phyloP scores from a whole-genome alignment of 768 basidiomycete genomes.

The Trametes maxima region DNA sequence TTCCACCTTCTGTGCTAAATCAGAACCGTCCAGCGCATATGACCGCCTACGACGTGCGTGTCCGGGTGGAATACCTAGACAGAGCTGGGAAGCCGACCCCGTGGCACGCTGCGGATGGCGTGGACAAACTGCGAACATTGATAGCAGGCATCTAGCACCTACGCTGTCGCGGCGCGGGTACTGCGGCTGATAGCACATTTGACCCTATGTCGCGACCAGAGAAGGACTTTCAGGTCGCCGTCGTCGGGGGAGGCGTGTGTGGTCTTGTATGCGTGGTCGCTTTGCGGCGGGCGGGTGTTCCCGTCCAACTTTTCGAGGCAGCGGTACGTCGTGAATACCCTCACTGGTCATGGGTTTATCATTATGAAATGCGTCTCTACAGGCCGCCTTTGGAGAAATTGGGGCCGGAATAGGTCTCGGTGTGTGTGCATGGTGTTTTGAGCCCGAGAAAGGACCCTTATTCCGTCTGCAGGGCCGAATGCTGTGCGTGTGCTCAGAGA shows the following conservation, averaged over 20 bases:
- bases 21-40: too few relatives aligned
- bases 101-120: too few relatives aligned
- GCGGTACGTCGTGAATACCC: constrained; percentile 37
- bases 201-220: not conserved
- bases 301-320: constrained; percentile 53
- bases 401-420: constrained; percentile 59
- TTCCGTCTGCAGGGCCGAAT: constrained; percentile 46
- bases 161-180: not conserved
- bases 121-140: too few relatives aligned
- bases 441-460: not conserved
- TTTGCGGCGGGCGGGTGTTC: constrained; percentile 44
- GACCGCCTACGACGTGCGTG: too few relatives aligned
- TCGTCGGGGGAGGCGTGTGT: constrained; percentile 59
- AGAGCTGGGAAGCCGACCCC: too few relatives aligned
- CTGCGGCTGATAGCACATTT: not conserved
- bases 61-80: too few relatives aligned
- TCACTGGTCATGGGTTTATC: not conserved
- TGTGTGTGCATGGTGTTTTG: constrained; percentile 22
- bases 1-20: too few relatives aligned
- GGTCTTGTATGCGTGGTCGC: constrained; percentile 51
- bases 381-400: constrained; percentile 54
- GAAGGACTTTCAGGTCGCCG: constrained; percentile 46
- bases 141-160: too few relatives aligned
- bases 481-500: constrained; percentile 47
- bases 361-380: not conserved